Conservation (phyloP, 345 rosid species). For the Eucalyptus polyanthemos region DNA sequence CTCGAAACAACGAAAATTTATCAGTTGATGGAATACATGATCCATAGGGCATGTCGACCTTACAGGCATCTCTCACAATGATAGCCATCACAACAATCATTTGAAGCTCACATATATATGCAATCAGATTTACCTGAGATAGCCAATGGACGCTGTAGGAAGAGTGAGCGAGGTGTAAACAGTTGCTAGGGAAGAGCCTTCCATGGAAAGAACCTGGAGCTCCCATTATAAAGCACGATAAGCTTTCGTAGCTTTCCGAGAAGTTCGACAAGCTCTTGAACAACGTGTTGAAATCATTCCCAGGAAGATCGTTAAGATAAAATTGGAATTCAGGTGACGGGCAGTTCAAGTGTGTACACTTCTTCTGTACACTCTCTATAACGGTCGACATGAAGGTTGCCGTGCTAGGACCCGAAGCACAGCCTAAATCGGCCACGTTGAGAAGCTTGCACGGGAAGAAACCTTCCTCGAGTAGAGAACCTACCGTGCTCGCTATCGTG, state of each 20-base stretch:
- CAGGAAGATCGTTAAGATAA: conserved; percentile 6
- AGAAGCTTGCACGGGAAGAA: neutral
- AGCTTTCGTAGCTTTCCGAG: neutral
- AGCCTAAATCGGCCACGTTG: conserved; percentile 10
- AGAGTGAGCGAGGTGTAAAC: conserved; percentile 5
- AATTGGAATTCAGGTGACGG: neutral
- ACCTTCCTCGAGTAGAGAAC: neutral
- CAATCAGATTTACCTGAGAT: neutral
- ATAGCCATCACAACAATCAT: neutral
- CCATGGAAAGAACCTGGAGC: conserved; percentile 15
- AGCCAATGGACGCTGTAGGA: conserved; percentile 9
- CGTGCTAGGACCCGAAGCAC: neutral
- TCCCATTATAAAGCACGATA: neutral
- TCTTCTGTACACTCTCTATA: neutral
- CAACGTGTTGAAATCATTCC: conserved; percentile 13
- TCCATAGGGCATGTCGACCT: neutral
- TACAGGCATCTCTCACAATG: neutral
- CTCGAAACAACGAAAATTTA: neutral
- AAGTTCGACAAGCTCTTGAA: neutral
- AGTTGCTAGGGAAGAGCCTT: neutral
- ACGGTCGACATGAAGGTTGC: neutral
- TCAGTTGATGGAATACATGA: no score
- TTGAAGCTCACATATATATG: neutral
- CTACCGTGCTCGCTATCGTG: no score
- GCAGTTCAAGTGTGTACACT: neutral